Evolutionary conservation across 495 filamentous ascomycete species (phyloP).

Genomic region (Annulohypoxylon nitens): DNA sequence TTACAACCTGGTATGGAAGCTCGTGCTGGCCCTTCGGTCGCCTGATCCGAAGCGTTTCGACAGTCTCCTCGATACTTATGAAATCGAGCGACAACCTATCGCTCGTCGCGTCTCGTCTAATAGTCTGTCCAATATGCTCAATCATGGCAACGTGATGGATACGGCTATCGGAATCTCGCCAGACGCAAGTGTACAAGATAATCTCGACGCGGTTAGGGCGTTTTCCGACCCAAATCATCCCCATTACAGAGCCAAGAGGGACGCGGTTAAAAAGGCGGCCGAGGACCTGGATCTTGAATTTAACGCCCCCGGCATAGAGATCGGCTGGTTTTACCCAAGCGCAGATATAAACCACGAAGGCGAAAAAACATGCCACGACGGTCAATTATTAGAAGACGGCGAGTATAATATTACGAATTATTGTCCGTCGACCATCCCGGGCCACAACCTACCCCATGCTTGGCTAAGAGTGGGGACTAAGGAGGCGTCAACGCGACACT

Average conservation of each 20-base stretch:
- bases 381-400: constrained; percentile 5
- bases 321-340: constrained; percentile 14
- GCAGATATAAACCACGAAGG: constrained; percentile 13
- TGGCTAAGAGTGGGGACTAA: constrained; percentile 8
- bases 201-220: constrained; percentile 10
- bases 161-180: constrained; percentile 14
- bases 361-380: constrained; percentile 14
- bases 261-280: constrained; percentile 6
- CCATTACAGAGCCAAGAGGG: constrained; percentile 4
- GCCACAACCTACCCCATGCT: constrained; percentile 16
- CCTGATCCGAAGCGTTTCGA: constrained; percentile 4
- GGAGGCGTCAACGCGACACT: constrained; percentile 2
- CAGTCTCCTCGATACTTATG: constrained; percentile 15
- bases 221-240: constrained; percentile 7
- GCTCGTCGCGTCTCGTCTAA: constrained; percentile 5
- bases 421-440: constrained; percentile 11
- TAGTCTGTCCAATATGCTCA: constrained; percentile 16
- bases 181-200: constrained; percentile 2
- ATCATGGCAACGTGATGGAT: constrained; percentile 14
- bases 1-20: constrained; percentile 15
- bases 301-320: constrained; percentile 13
- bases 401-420: constrained; percentile 8
- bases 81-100: constrained; percentile 13
- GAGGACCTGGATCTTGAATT: constrained; percentile 16
- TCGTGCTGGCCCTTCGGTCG: not conserved